Evolutionary conservation across 2,329 filamentous ascomycete genomes (phyloP).

Genomic region (Acrodontium crateriforme): DNA sequence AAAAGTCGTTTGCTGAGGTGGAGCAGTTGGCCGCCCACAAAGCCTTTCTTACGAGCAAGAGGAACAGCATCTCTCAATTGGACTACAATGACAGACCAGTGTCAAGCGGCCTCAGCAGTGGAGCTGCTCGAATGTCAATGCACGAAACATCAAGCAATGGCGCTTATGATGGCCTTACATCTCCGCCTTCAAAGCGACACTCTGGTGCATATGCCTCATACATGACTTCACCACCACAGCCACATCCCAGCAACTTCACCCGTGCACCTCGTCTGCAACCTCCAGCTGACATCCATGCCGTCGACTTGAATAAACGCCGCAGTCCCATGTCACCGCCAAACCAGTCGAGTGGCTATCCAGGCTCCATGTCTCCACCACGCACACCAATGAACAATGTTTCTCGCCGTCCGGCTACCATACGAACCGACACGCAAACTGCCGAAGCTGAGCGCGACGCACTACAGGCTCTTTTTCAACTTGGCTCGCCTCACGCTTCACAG

Average conservation of each 20-base stretch:
- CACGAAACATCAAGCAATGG: too few species aligned
- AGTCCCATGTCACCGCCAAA: constrained; percentile 2
- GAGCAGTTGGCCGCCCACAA: constrained; percentile 59
- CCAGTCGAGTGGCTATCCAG: constrained; percentile 3
- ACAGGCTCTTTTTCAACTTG: constrained; percentile 69
- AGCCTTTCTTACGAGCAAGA: constrained; percentile 19
- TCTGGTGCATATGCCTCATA: constrained; percentile 16
- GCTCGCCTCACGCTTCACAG: constrained; percentile 26
- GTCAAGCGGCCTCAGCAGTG: constrained; percentile 16
- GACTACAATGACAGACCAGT: constrained; percentile 15
- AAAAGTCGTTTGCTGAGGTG: constrained; percentile 61
- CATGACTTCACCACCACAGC: constrained; percentile 5
- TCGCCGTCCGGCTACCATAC: constrained; percentile 37
- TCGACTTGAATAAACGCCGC: too few species aligned
- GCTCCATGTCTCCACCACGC: constrained; percentile 19
- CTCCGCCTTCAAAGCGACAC: constrained; percentile 19
- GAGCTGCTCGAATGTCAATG: constrained; percentile 14
- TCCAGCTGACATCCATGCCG: constrained; percentile 20
- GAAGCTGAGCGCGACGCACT: constrained; percentile 67
- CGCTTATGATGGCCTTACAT: constrained; percentile 5
- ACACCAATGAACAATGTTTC: constrained; percentile 19
- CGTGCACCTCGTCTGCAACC: constrained; percentile 12
- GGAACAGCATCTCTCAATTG: constrained; percentile 15
- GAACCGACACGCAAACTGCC: constrained; percentile 54
- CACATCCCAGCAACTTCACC: constrained; percentile 1